These are phyloP conservation scores for Cryptococcus depauperatus DNA, from an alignment of 1,284 basidiomycete genomes.

Conservation along the genomic window DNA sequence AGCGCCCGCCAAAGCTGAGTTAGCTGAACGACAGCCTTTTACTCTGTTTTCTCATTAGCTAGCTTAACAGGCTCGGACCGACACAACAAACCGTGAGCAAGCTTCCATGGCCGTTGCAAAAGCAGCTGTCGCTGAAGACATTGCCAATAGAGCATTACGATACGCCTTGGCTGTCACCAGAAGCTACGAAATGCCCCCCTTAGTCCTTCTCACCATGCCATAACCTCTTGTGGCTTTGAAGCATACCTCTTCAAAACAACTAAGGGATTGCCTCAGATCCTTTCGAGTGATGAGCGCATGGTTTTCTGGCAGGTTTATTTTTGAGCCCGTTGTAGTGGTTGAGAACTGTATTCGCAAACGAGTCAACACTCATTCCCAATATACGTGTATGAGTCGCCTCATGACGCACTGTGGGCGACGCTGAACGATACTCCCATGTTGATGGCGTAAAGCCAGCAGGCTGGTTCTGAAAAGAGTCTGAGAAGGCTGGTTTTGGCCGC, in stretches of 20 bases:
- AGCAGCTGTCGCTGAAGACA: slow-evolving; percentile 75
- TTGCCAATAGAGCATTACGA: slow-evolving; percentile 68
- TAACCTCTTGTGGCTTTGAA: neutral
- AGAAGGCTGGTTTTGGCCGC: no score
- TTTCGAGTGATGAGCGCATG: slow-evolving; percentile 41
- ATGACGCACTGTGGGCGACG: slow-evolving; percentile 30
- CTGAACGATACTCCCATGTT: slow-evolving; percentile 23
- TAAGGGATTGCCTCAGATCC: slow-evolving; percentile 41
- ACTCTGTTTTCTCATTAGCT: slow-evolving; percentile 26
- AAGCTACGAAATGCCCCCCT: slow-evolving; percentile 52
- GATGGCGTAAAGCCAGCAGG: no score
- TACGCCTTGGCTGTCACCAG: slow-evolving; percentile 72
- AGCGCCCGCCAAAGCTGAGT: slow-evolving; percentile 56
- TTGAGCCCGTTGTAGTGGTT: slow-evolving; percentile 41
- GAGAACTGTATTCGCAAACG: no score
- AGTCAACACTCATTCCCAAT: no score
- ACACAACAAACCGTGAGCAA: slow-evolving; percentile 67
- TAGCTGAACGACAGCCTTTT: slow-evolving; percentile 39
- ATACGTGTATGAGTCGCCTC: neutral
- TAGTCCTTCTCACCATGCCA: slow-evolving; percentile 4
- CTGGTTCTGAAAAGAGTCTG: no score
- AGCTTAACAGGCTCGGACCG: no score
- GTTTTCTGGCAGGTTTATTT: slow-evolving; percentile 35
- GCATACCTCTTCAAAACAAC: slow-evolving; percentile 41
- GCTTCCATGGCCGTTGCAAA: slow-evolving; percentile 79